Base-by-base conservation (phyloP, 2,329 filamentous ascomycete species). In the Pseudogymnoascus destructans region DNA sequence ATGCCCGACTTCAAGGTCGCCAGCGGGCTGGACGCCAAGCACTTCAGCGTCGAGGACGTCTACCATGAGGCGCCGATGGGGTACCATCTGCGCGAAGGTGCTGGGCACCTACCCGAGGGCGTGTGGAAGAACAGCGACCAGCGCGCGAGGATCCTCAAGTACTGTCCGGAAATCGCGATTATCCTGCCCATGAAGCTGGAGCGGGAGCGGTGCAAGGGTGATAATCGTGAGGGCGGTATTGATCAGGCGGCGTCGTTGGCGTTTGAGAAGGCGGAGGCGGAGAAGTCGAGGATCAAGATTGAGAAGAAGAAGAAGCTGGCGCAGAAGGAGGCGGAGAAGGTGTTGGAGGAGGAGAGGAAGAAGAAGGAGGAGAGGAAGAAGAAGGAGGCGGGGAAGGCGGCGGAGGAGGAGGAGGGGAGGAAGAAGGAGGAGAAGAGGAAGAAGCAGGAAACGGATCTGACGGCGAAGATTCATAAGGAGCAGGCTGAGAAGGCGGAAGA, bases 141-240 rank as follows among this genome's bases (percentile, higher is more conserved):
- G 60, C 70, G 79, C 32, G 71, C 74, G 62, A 67, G 72, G 57
- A 78, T 79, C 21, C 76, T 79, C 61, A 70, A 75, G 15, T 81
- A 81, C 67, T 81, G 79, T 61, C 79, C 79, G 1, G 79, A 81
- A 66, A 66, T 81, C 17, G 74, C 71, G 62, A 70, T 81, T 65
- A 76, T 79, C 59, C 73, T 80, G 72, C 73, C 77, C 40, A 81
- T 81, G 79, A 79, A 79, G 66, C 67, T 79, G 9, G 75, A 78
- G 68, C 66, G 72, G 42, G 73, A 78, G 66, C 69, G 75, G 15
- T 79, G 77, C 63, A 61, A 63, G 6, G 65, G 65, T 10, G 67
- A 69, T 55, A 64, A 67, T 59, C 55, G 59, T 7, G 42, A 63
- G 52, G 66, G 66, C 5, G 58, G 63, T 21, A 66, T 68, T 32